Evolutionary conservation across 2,329 filamentous ascomycete genomes (phyloP), one percentile per base, ranked within the genome.

Genomic region (Acephala macrosclerotiorum): DNA sequence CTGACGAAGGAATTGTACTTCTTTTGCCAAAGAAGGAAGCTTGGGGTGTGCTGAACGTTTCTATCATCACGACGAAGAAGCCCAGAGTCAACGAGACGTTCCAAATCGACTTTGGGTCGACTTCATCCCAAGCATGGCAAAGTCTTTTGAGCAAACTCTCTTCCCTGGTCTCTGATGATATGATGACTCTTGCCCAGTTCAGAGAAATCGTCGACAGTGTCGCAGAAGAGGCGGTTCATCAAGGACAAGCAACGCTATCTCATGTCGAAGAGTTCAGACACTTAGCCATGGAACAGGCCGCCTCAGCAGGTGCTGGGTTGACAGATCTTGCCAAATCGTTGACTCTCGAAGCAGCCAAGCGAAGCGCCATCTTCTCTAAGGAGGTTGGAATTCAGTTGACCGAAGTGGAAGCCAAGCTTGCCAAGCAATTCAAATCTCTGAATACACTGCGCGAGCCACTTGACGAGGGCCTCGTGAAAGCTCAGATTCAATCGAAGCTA

Each of bases 51-150:
- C 76, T 90, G 59, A 85, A 85, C 61, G 80, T 91, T 53, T 83
- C 84, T 1, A 81, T 91, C 40, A 80, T 84, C 62, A 87, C 87
- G 0, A 86, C 81, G 16, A 85, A 82, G 63, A 85, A 84, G 67
- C 88, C 88, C 26, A 85, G 83, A 75, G 81, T 89, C 68, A 86
- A 86, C 71, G 87, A 89, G 77, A 84, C 84, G 0, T 86, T 89
- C 74, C 82, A 83, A 45, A 77, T 90, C 35, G 84, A 89, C 74
- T 88, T 90, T 75, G 85, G 86, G 33, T 71, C 68, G 1, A 68
- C 66, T 47, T 35, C 70, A 49, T 67, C 66, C 53, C 73, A 73
- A 47, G 60, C 64, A 53, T 68, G 71, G 64, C 73, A 75, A 59
- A 66, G 62, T 56, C 58, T 75, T 14, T 33, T 75, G 40, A 66